These are phyloP conservation scores for Ceratobasidium theobromae DNA, from an alignment of 1,284 basidiomycete species.

Conservation along the genomic window DNA sequence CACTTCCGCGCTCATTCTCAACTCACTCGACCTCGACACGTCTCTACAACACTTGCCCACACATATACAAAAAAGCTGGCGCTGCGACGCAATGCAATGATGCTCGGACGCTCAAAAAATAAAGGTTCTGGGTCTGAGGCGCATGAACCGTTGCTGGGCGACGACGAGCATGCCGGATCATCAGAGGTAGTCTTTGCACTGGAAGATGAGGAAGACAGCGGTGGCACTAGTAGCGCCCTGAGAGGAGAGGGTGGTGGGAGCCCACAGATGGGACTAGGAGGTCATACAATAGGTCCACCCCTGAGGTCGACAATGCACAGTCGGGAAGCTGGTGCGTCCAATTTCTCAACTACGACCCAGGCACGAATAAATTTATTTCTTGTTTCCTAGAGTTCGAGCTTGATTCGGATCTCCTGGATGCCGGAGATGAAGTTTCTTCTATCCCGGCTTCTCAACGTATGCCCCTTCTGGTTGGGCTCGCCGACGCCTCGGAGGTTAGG, in stretches of 20 bases:
- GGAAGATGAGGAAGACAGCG: conserved; percentile 36
- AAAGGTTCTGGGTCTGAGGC: conserved; percentile 34
- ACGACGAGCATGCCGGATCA: conserved; percentile 29
- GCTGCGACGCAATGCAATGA: conserved; percentile 23
- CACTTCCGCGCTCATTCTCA: not conserved
- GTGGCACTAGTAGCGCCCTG: conserved; percentile 26
- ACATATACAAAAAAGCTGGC: not conserved
- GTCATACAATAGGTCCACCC: conserved; percentile 51
- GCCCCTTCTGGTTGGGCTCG: conserved; percentile 74
- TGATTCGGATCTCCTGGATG: conserved; percentile 73
- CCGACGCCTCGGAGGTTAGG: conserved; percentile 61
- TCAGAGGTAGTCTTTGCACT: conserved; percentile 34
- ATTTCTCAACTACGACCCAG: conserved; percentile 35
- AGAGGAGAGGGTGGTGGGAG: not conserved
- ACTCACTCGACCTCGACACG: not conserved
- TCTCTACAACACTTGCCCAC: too few species aligned
- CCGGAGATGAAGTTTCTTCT: conserved; percentile 44
- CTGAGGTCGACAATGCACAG: conserved; percentile 65
- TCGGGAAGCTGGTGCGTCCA: conserved; percentile 70
- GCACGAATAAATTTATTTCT: conserved; percentile 29
- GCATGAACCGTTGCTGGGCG: conserved; percentile 36
- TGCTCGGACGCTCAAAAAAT: conserved; percentile 24
- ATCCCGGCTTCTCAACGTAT: conserved; percentile 55
- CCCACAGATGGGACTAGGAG: not conserved
- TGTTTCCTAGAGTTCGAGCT: conserved; percentile 65